Base-by-base conservation (phyloP, 441 rosid genomes). In the Gossypium davidsonii region DNA sequence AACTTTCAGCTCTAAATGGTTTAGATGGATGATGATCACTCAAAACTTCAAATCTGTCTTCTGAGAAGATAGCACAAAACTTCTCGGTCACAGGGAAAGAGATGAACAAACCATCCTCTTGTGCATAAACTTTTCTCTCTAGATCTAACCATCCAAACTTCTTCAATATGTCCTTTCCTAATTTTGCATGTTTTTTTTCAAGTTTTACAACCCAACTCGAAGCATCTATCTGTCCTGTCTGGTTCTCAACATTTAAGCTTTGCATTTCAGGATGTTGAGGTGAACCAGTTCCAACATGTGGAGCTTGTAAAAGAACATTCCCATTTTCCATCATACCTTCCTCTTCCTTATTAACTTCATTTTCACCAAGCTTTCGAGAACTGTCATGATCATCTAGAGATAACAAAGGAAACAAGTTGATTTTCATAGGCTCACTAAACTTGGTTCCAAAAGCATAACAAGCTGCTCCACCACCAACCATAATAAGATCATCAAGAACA, bases 371-470 rank as follows among this genome's bases (percentile, higher is more conserved):
- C 52, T 67, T 71, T 26, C 58, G 37, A 44, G 51, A 51, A 17
- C 66, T 17, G 68, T 9, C 34, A 56, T 56, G 49, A 52, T 84
- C 84, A 70, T 79, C 80, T 64, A 81, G 71, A 74, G 85, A 59
- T 61, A 80, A 75, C 25, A 86, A 68, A 3, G 77, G 79, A 77
- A 83, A 81, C 88, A 94, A 84, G 83, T 82, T 83, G 70, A 90
- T 82, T 82, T 87, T 91, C 76, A 85, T 73, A 60, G 99, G 97
- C 77, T 84, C 91, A 65, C 91, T 92, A 78, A 94, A 92, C 84
- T 84, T 94, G 44, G 99, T 83, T 81, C 98, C 99, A 87, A 94
- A 94, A 28, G 98, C 99, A 83, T 91, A 92, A 81, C 99, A 94
- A 78, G 99, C 88, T 76, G 97, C 93, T 73, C 99, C 98, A 74